Evolutionary conservation across 495 filamentous ascomycete genomes (phyloP).

Genomic region (Tuber microsphaerosporum): DNA sequence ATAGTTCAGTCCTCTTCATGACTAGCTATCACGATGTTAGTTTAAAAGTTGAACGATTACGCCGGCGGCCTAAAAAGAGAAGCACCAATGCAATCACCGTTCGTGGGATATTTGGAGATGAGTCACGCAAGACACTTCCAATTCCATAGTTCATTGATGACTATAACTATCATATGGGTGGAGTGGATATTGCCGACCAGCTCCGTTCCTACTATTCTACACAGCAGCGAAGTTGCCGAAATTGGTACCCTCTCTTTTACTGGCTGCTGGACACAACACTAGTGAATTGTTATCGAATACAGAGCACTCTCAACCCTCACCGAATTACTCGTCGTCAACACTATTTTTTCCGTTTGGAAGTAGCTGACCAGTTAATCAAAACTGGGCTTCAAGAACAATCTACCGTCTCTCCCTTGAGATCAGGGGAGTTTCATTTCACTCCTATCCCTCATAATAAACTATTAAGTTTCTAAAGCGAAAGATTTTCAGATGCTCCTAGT

Average conservation of each 20-base stretch:
- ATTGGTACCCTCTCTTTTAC: constrained; percentile 35
- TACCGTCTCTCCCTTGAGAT: too few species aligned
- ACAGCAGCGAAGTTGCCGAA: constrained; percentile 18
- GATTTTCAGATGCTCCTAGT: too few species aligned
- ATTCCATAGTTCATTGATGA: constrained; percentile 14
- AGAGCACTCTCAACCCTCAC: not conserved
- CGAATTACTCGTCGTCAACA: not conserved
- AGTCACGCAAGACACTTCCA: not conserved
- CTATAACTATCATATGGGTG: not conserved
- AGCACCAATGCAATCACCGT: not conserved
- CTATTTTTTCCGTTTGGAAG: not conserved
- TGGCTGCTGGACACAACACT: constrained; percentile 35
- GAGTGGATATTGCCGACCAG: constrained; percentile 37
- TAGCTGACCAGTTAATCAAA: not conserved
- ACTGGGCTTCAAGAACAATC: not conserved
- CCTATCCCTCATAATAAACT: too few species aligned
- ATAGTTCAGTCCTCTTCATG: constrained; percentile 2
- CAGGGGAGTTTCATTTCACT: not conserved
- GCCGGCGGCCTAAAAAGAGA: constrained; percentile 4
- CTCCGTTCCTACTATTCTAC: constrained; percentile 25
- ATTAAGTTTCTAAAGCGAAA: too few species aligned
- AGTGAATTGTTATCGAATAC: constrained; percentile 1
- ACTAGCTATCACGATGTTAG: not conserved
- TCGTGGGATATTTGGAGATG: not conserved
- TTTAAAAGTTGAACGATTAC: not conserved